A percentile compares a stretch with the other conserved stretches of the same genome.
Evolutionary conservation across 1,284 basidiomycete genomes (phyloP).

Genomic region (Ustilago loliicola): DNA sequence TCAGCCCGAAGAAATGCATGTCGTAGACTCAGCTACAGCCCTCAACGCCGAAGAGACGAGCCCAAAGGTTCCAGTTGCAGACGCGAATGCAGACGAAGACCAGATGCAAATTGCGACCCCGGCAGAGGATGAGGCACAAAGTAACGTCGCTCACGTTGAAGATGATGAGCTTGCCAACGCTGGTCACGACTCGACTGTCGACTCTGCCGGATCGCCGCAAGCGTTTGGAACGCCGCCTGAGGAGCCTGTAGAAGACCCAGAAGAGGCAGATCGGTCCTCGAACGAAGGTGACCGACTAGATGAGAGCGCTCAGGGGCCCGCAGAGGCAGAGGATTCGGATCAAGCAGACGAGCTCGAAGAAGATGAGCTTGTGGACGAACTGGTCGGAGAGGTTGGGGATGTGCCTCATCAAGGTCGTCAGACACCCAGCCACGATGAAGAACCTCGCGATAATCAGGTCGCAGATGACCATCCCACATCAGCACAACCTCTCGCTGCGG

Average conservation of each 20-base stretch:
- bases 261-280: neutral
- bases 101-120: neutral
- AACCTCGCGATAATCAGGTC: neutral
- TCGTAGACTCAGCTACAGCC: neutral
- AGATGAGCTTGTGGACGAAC: constrained; percentile 27
- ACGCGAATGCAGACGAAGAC: neutral
- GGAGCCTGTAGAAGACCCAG: constrained; percentile 4
- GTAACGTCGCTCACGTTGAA: neutral
- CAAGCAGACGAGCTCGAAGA: constrained; percentile 1
- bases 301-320: neutral
- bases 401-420: neutral
- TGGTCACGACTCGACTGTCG: neutral
- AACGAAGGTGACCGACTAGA: neutral
- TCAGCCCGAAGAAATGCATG: neutral
- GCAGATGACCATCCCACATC: neutral
- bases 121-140: neutral
- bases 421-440: neutral
- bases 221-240: constrained; percentile 32
- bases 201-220: constrained; percentile 28
- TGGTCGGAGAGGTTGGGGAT: constrained; percentile 1
- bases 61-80: neutral
- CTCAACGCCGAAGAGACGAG: neutral
- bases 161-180: neutral
- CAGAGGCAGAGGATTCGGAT: neutral
- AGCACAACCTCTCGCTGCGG: neutral